phyloP scores from a whole-genome alignment of 148 eudicot genomes.

The Agrostemma githago region DNA sequence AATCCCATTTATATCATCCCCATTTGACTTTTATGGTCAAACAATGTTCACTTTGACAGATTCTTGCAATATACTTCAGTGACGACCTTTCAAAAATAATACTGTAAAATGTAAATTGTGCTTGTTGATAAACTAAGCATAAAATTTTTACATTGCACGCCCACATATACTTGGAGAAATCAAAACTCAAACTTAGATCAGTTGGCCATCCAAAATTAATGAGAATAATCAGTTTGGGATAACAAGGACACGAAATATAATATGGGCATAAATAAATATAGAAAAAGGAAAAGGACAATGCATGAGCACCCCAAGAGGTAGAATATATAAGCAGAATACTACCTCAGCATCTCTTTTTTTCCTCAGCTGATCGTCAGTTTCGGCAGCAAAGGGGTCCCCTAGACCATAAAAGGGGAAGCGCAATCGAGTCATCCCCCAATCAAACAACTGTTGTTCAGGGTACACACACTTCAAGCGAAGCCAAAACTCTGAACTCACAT shows the following conservation, averaged over 20 bases:
- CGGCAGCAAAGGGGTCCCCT: conserved; percentile 82
- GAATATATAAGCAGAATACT: conserved; percentile 20
- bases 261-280: not conserved
- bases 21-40: not conserved
- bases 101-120: not conserved
- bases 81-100: not conserved
- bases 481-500: conserved; percentile 90
- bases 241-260: not conserved
- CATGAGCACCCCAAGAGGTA: not conserved
- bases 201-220: not conserved
- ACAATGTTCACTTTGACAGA: not conserved
- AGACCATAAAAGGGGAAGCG: conserved; percentile 74
- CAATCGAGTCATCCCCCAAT: conserved; percentile 88
- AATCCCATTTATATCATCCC: not conserved
- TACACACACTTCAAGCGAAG: conserved; percentile 70
- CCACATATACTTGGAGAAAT: not conserved
- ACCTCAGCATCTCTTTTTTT: conserved; percentile 97
- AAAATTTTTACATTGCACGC: not conserved
- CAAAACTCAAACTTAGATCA: too few species aligned
- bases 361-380: conserved; percentile 77
- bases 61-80: not conserved
- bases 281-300: not conserved
- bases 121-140: not conserved
- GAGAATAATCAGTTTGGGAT: not conserved
- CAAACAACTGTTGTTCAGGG: conserved; percentile 81